Base-by-base conservation (phyloP, 2,329 filamentous ascomycete genomes). In the Botrytis elliptica region DNA sequence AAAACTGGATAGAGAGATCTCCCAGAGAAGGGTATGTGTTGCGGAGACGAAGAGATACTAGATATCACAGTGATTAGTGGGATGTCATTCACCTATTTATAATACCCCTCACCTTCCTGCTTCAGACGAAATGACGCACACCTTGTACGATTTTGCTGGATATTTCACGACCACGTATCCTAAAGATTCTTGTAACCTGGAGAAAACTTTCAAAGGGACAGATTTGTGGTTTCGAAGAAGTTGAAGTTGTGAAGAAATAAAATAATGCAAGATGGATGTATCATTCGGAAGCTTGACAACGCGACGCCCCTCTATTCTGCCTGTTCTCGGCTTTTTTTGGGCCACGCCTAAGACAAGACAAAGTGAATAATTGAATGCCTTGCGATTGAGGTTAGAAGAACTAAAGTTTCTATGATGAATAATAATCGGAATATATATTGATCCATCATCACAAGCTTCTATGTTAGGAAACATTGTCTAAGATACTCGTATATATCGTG, bases 31-130 rank as follows among this genome's bases (percentile, higher is more conserved):
- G 9, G 16, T 57, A 33, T 68, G 25, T 57, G 49, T 57, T 57
- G 66, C n/a, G 36, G 10, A 68, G 25, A 42, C 9, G 66, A 33
- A 8, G 38, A 52, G 59, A 59, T 55, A 63, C 46, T 52, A 60
- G 55, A 70, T 46, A 46, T 46, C 36, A 70, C 6, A 68, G 64
- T 68, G 64, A 69, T 72, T 68, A 72, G 71, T 60, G 71, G 64
- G 40, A 69, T 72, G 52, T 16, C 63, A 68, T 65, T 72, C 64
- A 72, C 67, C 29, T 69, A 72, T 69, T 68, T 69, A 68, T 68
- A 46, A 57, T 44, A 72, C 64, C 71, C 71, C 71, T 72, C 71
- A 72, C 71, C 71, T 72, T 59, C 52, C 25, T 69, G 59, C 69
- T 72, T 38, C 40, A 69, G 52, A 68, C n/a, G n/a, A 72, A 69